Base-by-base conservation (phyloP, 2,329 filamentous ascomycete genomes). In the Colletotrichum noveboracense region DNA sequence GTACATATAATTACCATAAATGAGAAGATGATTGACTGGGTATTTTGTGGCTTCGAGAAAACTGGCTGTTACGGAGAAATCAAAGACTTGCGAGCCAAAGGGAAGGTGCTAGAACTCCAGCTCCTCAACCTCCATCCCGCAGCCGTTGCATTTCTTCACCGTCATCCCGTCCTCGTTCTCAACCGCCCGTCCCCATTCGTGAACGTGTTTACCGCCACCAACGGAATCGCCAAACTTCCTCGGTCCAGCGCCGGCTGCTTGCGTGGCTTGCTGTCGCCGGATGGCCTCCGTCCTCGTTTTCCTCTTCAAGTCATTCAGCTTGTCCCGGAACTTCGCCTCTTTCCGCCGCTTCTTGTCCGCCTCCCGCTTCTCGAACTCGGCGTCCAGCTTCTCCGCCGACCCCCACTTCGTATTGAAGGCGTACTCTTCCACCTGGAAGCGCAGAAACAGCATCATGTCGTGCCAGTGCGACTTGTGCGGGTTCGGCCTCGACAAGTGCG, bases 371-470 rank as follows among this genome's bases (percentile, higher is more conserved):
- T 94, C 95, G 80, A 97, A 98, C 85, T 98, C 96, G 7, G 91
- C 95, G 82, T 98, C 97, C 6, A 98, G 86, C 0, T 93, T 94
- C 81, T 97, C 96, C 0, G 94, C 86, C 0, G 94, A 95, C 0
- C 97, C 97, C 97, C 97, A 99, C 86, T 98, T 98, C 78, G 92
- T 92, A 2, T 90, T 92, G 80, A 98, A 93, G 0, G 96, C 97
- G 82, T 98, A 98, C 72, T 96, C 95, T 82, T 99, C 97, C 3
- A 99, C 95, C 82, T 99, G 97, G 76, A 92, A 97, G 1, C 97
- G 94, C 26, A 99, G 88, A 83, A 97, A 99, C 4, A 99, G 90
- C 93, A 98, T 98, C 97, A 99, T 99, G 87, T 98, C 95, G 84
- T 98, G 96, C 95, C 96, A 99, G 74, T 96, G 96, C 0, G 94